Evolutionary conservation across 208 protist species (phyloP).

Genomic region (Trypanosoma melophagium): DNA sequence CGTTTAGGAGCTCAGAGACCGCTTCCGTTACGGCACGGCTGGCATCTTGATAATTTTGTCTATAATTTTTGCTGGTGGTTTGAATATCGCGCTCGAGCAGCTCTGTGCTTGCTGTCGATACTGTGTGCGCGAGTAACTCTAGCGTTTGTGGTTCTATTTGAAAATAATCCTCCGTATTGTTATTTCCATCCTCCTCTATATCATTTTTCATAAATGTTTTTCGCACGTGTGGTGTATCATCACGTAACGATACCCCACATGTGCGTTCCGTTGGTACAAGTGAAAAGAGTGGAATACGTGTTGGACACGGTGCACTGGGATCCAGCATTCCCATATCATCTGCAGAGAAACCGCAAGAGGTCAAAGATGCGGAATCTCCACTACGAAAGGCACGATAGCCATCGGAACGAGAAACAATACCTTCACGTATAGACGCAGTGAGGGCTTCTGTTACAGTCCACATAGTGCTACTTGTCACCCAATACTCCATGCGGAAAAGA

Average conservation of each 20-base stretch:
- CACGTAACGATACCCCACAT: not conserved
- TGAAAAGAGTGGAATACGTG: conserved; percentile 29
- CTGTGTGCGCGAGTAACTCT: conserved; percentile 45
- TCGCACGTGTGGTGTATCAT: not conserved
- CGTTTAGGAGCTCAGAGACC: conserved; percentile 61
- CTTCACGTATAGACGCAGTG: conserved; percentile 48
- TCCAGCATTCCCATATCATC: not conserved
- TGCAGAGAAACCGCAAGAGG: not conserved
- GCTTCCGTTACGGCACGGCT: conserved; percentile 50
- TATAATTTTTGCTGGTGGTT: conserved; percentile 1
- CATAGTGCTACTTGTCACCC: conserved; percentile 63
- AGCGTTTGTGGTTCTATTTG: conserved; percentile 37
- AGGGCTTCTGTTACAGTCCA: conserved; percentile 62
- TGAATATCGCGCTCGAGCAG: conserved; percentile 30
- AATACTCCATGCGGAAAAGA: conserved; percentile 40
- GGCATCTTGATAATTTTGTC: conserved; percentile 44
- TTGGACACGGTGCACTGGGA: conserved; percentile 18
- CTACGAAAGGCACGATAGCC: conserved; percentile 19
- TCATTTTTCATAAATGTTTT: not conserved
- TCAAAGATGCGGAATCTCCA: not conserved
- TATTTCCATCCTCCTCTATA: not conserved
- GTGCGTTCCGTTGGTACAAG: conserved; percentile 7
- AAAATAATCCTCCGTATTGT: conserved; percentile 30
- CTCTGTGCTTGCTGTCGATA: conserved; percentile 53
- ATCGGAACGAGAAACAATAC: conserved; percentile 42